phyloP scores from a whole-genome alignment of 2,329 filamentous ascomycete species.

The Penicillium corylophilum region DNA sequence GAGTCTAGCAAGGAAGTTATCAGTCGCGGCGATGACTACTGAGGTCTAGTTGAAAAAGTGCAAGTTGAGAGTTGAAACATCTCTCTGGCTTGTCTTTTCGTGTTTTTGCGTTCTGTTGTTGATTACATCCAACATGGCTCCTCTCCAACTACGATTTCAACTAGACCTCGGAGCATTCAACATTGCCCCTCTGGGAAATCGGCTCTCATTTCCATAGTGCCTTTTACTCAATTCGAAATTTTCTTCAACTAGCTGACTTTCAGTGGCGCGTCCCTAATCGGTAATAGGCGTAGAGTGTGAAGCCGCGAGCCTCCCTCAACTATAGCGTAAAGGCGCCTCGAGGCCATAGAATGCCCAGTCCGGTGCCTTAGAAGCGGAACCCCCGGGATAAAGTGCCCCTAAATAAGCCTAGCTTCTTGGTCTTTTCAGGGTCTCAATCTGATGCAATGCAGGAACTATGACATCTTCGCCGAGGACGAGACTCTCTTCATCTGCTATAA shows the following conservation, averaged over 20 bases:
- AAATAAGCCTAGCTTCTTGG: not conserved
- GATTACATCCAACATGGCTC: conserved; percentile 9
- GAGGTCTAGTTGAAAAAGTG: conserved; percentile 2
- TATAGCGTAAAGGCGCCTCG: not conserved
- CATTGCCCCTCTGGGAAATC: not conserved
- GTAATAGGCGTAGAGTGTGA: not conserved
- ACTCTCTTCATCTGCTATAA: not conserved
- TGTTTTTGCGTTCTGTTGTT: not conserved
- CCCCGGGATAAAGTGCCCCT: not conserved
- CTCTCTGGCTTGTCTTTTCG: not conserved
- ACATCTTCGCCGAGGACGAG: not conserved
- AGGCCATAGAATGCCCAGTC: not conserved
- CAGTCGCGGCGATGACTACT: conserved; percentile 56
- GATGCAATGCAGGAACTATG: not conserved
- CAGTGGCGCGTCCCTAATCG: not conserved
- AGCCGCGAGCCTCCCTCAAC: not conserved
- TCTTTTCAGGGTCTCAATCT: not conserved
- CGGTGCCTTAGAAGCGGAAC: not conserved
- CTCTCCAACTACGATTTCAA: not conserved
- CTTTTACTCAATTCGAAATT: not conserved
- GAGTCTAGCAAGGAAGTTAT: conserved; percentile 52
- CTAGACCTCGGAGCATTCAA: conserved; percentile 2
- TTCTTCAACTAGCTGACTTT: not conserved
- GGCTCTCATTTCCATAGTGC: not conserved
- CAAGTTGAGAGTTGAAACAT: not conserved